Base-by-base conservation (phyloP, 192 early-diverging fungal genomes). In the Mycoemilia scoparia region DNA sequence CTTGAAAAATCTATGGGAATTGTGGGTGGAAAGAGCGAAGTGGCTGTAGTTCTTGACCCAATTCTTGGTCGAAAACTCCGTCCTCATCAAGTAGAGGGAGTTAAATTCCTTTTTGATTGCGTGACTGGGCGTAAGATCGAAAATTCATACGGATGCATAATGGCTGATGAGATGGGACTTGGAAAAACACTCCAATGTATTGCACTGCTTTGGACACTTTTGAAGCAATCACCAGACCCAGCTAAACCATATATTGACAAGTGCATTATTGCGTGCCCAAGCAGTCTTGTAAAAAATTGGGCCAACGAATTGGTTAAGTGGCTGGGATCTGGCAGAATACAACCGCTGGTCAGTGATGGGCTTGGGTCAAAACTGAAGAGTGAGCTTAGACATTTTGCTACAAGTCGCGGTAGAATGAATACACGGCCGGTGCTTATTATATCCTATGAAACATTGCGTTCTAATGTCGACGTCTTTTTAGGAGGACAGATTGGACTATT, bases 121-220 rank as follows among this genome's bases (percentile, higher is more conserved):
- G 73, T 79, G 0, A 96, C 85, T 9, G 92, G 87, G n/a, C 45
- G 40, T 15, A 69, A 73, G 10, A 58, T 70, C 20, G 57, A 70
- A 15, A 64, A 77, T 46, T 79, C 82, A 1, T 83, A 67, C 48
- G 96, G 91, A 41, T 92, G 87, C 40, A 99, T 99, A 34, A 96
- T 97, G 89, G 96, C 96, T 1, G 96, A 99, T 57, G 96, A 99
- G 45, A 93, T 96, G 82, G 82, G 82, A 14, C 49, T 86, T 14
- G 82, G 84, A 18, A 87, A 87, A 50, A 84, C 84, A 2, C 54
- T 86, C 3, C 78, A 87, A 71, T 84, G 91, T 47, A 89, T 99
- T 30, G 60, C 92, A 2, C 68, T 99, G 11, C 51, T 99, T n/a
- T 99, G 96, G 92, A 99, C 96, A 3, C 49, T 97, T 13, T 56